phyloP scores from a whole-genome alignment of 1,284 basidiomycete genomes.

The Ustilago xerochloae region DNA sequence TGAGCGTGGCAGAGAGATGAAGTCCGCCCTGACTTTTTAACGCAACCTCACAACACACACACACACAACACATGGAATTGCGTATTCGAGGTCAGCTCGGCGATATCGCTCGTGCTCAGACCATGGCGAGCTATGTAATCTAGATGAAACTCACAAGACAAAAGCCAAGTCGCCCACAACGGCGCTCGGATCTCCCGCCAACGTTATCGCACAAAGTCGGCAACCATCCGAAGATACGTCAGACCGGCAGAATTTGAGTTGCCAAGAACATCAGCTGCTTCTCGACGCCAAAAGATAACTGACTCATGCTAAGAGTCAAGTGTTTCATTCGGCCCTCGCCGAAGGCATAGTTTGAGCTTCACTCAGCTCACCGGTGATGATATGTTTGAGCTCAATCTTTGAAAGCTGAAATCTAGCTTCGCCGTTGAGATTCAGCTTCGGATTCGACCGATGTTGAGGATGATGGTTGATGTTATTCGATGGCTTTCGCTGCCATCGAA shows the following conservation, averaged over 20 bases:
- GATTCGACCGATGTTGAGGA: not conserved
- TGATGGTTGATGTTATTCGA: not conserved
- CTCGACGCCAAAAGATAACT: not conserved
- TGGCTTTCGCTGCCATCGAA: not conserved
- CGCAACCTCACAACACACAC: not conserved
- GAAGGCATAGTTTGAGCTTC: too few relatives aligned
- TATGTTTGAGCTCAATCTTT: not conserved
- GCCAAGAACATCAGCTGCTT: constrained; percentile 11
- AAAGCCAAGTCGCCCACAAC: too few relatives aligned
- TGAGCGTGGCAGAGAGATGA: not conserved
- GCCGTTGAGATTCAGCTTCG: not conserved
- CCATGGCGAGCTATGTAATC: not conserved
- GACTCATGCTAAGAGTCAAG: too few relatives aligned
- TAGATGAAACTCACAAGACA: not conserved
- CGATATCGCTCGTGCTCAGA: not conserved
- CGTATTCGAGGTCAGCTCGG: not conserved
- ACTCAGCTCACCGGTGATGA: not conserved
- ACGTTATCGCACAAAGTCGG: not conserved
- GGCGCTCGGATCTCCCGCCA: not conserved
- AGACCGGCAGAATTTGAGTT: not conserved
- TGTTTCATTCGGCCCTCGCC: not conserved
- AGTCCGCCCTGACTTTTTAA: not conserved
- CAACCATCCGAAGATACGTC: not conserved
- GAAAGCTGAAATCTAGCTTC: not conserved
- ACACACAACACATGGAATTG: not conserved